Percentiles rank a stretch among this genome's conserved stretches.
phyloP scores from a whole-genome alignment of 768 basidiomycete genomes.

The Thelephora ganbajun region DNA sequence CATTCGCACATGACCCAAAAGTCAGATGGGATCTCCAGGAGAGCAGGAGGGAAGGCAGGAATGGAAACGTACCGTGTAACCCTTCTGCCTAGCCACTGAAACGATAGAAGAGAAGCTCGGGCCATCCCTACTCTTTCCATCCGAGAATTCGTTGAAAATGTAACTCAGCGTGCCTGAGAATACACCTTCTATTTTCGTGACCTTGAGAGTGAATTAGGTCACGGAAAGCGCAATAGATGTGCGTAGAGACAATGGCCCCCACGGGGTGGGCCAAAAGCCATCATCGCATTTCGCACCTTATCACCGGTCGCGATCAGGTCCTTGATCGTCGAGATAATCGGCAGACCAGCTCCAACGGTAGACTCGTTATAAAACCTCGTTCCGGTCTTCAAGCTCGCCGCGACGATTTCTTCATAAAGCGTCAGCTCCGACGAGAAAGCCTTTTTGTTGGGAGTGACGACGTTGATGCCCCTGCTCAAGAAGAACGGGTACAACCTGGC shows the following conservation, averaged over 20 bases:
- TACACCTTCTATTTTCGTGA: constrained; percentile 91
- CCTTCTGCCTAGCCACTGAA: constrained; percentile 74
- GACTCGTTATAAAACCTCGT: constrained; percentile 74
- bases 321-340: constrained; percentile 82
- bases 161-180: constrained; percentile 97
- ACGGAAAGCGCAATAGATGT: neutral
- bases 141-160: constrained; percentile 95
- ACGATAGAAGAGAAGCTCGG: constrained; percentile 85
- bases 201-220: constrained; percentile 21
- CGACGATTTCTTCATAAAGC: constrained; percentile 58
- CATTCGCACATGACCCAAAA: neutral
- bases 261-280: neutral
- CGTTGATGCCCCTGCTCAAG: constrained; percentile 62
- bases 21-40: neutral
- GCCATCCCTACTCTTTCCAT: constrained; percentile 41
- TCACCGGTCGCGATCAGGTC: constrained; percentile 90
- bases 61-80: constrained; percentile 63
- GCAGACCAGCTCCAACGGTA: constrained; percentile 93
- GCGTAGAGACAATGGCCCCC: neutral
- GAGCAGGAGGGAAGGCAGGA: neutral
- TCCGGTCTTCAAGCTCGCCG: constrained; percentile 40
- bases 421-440: constrained; percentile 64
- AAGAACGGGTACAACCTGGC: constrained; percentile 74
- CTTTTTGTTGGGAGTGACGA: constrained; percentile 98
- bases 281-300: constrained; percentile 34